Percentiles rank a stretch among this genome's conserved stretches.
Conservation (phyloP, 2,329 filamentous ascomycete species). For the Aspergillus eucalypticola region DNA sequence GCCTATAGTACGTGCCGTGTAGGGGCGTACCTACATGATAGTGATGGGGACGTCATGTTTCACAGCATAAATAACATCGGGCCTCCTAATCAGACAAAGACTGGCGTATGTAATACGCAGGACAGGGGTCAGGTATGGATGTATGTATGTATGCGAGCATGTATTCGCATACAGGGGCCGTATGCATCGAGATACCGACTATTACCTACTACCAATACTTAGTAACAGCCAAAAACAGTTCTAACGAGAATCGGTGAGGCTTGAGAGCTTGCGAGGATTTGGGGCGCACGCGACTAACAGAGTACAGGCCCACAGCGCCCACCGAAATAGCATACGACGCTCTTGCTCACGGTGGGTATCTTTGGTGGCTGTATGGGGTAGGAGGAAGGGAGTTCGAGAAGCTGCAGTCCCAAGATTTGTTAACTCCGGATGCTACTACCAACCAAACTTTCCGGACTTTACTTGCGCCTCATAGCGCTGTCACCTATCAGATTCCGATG, state of each 20-base stretch:
- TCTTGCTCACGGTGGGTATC: background rate
- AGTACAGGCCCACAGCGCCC: background rate
- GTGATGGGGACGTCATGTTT: conserved; percentile 2
- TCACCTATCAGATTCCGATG: conserved; percentile 5
- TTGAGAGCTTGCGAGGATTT: too few species aligned
- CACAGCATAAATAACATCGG: conserved; percentile 3
- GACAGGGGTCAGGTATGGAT: background rate
- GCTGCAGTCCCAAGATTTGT: background rate
- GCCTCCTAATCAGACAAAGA: background rate
- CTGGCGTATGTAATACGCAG: background rate
- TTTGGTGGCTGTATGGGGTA: background rate
- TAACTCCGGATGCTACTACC: background rate
- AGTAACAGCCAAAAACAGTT: too few species aligned
- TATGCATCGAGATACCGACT: background rate
- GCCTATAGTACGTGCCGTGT: background rate
- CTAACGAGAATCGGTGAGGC: too few species aligned
- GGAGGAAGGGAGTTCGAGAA: background rate
- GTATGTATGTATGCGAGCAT: background rate
- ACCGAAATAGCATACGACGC: background rate
- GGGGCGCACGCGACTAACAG: background rate
- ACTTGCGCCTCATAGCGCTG: background rate
- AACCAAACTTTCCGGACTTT: background rate
- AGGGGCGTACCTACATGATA: background rate
- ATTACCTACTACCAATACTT: background rate
- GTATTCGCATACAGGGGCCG: background rate